Evolutionary conservation across 2,329 filamentous ascomycete genomes (phyloP).

Genomic region (Neonectria ditissima): DNA sequence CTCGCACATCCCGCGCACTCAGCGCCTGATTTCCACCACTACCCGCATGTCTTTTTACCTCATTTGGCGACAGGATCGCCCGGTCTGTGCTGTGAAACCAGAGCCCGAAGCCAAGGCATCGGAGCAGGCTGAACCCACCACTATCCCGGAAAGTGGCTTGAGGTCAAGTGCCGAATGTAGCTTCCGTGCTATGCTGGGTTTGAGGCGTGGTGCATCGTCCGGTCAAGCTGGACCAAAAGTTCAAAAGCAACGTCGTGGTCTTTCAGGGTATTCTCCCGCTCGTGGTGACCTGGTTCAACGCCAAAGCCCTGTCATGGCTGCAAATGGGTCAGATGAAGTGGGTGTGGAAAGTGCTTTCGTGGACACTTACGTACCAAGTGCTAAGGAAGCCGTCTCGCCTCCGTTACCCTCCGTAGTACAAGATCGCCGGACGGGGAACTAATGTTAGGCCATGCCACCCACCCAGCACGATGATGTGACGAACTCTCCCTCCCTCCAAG

Average conservation of each 20-base stretch:
- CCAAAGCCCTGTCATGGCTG: neutral
- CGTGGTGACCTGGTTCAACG: neutral
- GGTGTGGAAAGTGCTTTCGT: neutral
- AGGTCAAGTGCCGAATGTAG: slow-evolving; percentile 2
- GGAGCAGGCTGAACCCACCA: neutral
- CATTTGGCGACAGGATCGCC: neutral
- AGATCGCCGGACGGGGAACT: slow-evolving; percentile 7
- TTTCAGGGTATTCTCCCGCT: neutral
- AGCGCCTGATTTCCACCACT: slow-evolving; percentile 2
- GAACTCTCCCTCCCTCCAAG: neutral
- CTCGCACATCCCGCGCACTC: slow-evolving; percentile 1
- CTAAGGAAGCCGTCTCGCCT: neutral
- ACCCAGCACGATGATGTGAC: slow-evolving; percentile 6
- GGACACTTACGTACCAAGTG: neutral
- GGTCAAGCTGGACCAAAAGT: too few species aligned
- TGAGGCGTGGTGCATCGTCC: neutral
- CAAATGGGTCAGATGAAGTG: neutral
- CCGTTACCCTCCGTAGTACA: neutral
- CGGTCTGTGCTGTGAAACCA: neutral
- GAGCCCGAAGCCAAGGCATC: slow-evolving; percentile 14
- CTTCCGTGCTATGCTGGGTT: slow-evolving; percentile 1
- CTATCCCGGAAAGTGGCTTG: slow-evolving; percentile 1
- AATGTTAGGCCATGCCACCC: slow-evolving; percentile 13
- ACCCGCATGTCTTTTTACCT: neutral
- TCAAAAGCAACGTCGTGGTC: neutral